Conservation (phyloP, 139 green algal genomes). For the Coelastrella sp. region DNA sequence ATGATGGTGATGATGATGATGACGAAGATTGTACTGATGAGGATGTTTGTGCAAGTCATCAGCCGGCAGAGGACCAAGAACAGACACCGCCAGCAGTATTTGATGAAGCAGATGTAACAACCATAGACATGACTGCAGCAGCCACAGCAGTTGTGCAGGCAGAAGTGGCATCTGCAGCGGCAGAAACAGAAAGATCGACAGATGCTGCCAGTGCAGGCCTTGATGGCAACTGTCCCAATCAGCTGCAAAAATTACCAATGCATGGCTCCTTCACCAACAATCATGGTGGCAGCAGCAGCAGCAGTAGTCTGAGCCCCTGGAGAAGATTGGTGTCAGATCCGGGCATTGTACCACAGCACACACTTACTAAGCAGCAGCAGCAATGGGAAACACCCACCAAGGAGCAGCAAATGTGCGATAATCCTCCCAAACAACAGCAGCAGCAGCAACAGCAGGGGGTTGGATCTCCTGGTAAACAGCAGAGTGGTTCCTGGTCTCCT, state of each 20-base stretch:
- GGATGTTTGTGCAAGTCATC: too few species aligned
- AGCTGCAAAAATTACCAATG: neutral
- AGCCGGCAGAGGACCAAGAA: too few species aligned
- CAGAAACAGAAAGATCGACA: too few species aligned
- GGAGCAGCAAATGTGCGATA: neutral
- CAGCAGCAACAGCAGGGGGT: neutral
- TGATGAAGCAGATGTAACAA: too few species aligned
- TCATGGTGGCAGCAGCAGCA: neutral
- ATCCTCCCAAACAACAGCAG: too few species aligned
- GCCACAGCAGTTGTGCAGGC: too few species aligned
- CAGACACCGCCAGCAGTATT: too few species aligned
- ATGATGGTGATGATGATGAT: neutral
- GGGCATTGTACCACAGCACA: neutral
- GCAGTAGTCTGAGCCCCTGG: constrained; percentile 15
- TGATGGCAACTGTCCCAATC: too few species aligned
- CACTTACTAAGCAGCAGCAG: neutral
- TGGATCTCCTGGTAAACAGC: neutral
- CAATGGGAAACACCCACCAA: neutral
- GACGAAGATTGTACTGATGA: neutral
- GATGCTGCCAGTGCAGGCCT: too few species aligned
- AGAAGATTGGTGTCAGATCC: neutral
- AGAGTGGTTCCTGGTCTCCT: neutral
- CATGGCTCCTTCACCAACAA: neutral
- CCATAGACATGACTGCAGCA: too few species aligned
- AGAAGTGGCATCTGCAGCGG: too few species aligned